Base-by-base conservation (phyloP, 306 rosid species). In the Vigna radiata region DNA sequence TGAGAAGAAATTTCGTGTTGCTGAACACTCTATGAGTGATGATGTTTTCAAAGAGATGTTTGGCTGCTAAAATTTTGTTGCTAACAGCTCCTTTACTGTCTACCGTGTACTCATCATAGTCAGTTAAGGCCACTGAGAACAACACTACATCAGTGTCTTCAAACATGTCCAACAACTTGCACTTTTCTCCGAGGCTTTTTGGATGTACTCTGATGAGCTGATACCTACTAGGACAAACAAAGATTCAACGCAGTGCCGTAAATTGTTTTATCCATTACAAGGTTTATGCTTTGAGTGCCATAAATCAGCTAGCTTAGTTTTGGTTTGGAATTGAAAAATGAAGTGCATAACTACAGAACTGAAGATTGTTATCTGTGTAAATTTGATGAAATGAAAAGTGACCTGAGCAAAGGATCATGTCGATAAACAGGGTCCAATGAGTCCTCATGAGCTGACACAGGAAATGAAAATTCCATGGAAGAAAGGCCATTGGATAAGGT, bases 161-260 rank as follows among this genome's bases (percentile, higher is more conserved):
- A 73, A 93, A 93, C 92, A 90, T 90, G 63, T 79, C 81, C 73
- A 89, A 55, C 93, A 87, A 91, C 85, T 85, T 90, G 93, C 89
- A 83, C 72, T 87, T 85, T 68, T 49, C 86, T 82, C 94, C 94
- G 0, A 93, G 86, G 86, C 88, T 87, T 73, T 72, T 84, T 10
- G 86, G 81, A 69, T 91, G 86, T 25, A 87, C 82, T 87, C 96
- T 82, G 37, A 83, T 82, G 77, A 93, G 91, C 60, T 88, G 86
- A 79, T 83, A 87, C 80, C 98, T 93, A 75, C 14, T 60, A 80
- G 37, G 25, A 33, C 39, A 41, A 29, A 29, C 41, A 60, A 60
- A 60, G 17, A 60, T 60, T 60, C 44, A 29, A 48, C 9, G 14
- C 23, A 62, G 36, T 62, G 49, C 66, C 23, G 27, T 25, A 61